A percentile compares a stretch with the other conserved stretches of the same genome.
Evolutionary conservation across 192 early-diverging fungal genomes (phyloP).

Genomic region (Gigaspora rosea): DNA sequence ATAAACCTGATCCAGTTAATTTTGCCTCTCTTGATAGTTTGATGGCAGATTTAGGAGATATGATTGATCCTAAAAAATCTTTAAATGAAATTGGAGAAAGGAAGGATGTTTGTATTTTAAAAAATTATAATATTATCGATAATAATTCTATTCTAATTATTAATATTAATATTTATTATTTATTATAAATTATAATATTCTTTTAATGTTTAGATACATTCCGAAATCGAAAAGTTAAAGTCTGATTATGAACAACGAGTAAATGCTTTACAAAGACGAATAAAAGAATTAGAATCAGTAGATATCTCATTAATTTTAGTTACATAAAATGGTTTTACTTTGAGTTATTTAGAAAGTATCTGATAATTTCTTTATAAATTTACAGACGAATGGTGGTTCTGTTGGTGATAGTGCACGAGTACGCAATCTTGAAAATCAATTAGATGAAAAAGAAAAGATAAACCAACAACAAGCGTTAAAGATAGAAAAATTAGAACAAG

Average conservation of each 20-base stretch:
- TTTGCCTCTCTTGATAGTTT: constrained; percentile 70
- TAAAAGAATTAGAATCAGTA: constrained; percentile 69
- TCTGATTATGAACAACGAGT: constrained; percentile 69
- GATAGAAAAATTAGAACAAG: constrained; percentile 52
- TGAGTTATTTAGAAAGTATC: not conserved
- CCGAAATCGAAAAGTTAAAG: constrained; percentile 49
- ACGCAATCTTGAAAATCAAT: constrained; percentile 40
- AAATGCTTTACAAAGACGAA: constrained; percentile 58
- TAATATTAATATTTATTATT: not conserved
- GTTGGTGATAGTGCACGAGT: constrained; percentile 38
- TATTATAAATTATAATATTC: not conserved
- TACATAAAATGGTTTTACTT: not conserved
- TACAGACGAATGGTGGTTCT: not conserved
- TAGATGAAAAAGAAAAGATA: constrained; percentile 42
- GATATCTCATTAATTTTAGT: constrained; percentile 43
- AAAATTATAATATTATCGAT: not conserved
- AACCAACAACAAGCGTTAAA: constrained; percentile 38
- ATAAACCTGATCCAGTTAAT: constrained; percentile 38
- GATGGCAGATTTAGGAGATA: constrained; percentile 74
- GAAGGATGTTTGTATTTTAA: not conserved
- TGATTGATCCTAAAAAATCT: constrained; percentile 39
- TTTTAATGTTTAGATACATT: constrained; percentile 1
- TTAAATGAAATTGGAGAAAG: not conserved
- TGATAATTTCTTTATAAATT: not conserved
- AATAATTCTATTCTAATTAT: not conserved